Evolutionary conservation across 2,329 filamentous ascomycete genomes (phyloP).

Genomic region (Nothophoma quercina): DNA sequence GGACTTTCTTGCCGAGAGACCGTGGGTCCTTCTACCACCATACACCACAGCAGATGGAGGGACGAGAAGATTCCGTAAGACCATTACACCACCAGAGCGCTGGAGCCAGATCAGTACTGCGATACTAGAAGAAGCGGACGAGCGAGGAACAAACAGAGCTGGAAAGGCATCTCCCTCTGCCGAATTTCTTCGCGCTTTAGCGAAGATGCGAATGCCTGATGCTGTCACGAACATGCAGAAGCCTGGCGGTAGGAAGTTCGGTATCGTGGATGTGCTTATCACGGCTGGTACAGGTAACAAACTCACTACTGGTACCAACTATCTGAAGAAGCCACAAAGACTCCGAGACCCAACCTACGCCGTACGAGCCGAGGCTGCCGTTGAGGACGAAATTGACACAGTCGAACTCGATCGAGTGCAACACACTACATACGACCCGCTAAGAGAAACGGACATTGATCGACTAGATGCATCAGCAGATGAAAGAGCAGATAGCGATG

Average conservation of each 20-base stretch:
- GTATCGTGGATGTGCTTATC: conserved; percentile 50
- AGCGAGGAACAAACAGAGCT: conserved; percentile 42
- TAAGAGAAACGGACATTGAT: neutral
- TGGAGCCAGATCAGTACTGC: conserved; percentile 46
- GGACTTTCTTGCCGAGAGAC: conserved; percentile 52
- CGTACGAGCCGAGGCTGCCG: neutral
- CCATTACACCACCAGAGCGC: conserved; percentile 29
- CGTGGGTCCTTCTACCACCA: conserved; percentile 53
- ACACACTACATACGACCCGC: neutral
- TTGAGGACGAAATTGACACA: neutral
- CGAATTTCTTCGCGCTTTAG: conserved; percentile 50
- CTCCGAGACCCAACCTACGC: conserved; percentile 32
- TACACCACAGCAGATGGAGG: conserved; percentile 32
- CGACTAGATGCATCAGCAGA: neutral
- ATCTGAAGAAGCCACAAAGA: conserved; percentile 34
- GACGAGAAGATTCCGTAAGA: conserved; percentile 10
- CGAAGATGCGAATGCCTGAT: conserved; percentile 49
- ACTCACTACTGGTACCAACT: conserved; percentile 25
- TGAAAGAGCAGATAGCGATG: conserved; percentile 17
- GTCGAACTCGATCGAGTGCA: neutral
- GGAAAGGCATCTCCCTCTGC: conserved; percentile 47
- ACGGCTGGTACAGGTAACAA: conserved; percentile 41
- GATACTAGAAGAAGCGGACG: conserved; percentile 44
- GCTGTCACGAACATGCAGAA: conserved; percentile 42
- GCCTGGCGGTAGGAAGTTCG: conserved; percentile 39